phyloP scores from a whole-genome alignment of 805 yeast genomes.

The Komagataella mondaviorum region DNA sequence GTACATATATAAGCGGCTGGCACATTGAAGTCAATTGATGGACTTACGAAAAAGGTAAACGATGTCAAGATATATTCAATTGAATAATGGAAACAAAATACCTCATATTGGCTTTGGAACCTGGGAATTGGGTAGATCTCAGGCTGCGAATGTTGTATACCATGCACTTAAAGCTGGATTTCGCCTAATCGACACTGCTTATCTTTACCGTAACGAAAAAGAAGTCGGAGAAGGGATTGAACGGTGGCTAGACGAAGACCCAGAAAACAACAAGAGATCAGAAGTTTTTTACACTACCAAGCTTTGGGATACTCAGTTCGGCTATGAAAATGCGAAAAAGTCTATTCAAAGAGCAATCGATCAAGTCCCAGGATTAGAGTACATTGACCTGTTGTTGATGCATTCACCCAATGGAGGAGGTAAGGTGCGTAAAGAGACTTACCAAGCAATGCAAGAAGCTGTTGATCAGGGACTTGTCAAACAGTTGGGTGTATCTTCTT shows the following conservation, averaged over 20 bases:
- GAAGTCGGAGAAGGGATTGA: conserved; percentile 35
- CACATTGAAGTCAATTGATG: background rate
- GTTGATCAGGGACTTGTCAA: conserved; percentile 43
- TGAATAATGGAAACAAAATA: conserved; percentile 39
- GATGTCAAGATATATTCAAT: conserved; percentile 14
- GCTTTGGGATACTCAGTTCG: conserved; percentile 56
- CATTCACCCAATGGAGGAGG: conserved; percentile 46
- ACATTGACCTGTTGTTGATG: conserved; percentile 60
- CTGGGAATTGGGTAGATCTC: conserved; percentile 23
- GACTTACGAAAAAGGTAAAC: background rate
- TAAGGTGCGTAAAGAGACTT: conserved; percentile 41
- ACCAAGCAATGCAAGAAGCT: conserved; percentile 65
- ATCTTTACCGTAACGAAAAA: conserved; percentile 30
- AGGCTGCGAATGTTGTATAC: conserved; percentile 24
- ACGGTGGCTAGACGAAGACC: conserved; percentile 23
- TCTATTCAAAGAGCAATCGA: conserved; percentile 46
- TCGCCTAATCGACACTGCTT: conserved; percentile 34
- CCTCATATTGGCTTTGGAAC: conserved; percentile 39
- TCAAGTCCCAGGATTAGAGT: conserved; percentile 39
- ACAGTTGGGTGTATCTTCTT: conserved; percentile 73
- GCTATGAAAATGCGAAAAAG: conserved; percentile 37
- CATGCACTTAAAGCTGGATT: conserved; percentile 31
- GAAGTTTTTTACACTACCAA: conserved; percentile 59
- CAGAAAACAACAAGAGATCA: conserved; percentile 24
- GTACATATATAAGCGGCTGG: background rate